A percentile compares a stretch with the other conserved stretches of the same genome.
Conservation (phyloP, 441 rosid genomes). For the Euphorbia celastroides region DNA sequence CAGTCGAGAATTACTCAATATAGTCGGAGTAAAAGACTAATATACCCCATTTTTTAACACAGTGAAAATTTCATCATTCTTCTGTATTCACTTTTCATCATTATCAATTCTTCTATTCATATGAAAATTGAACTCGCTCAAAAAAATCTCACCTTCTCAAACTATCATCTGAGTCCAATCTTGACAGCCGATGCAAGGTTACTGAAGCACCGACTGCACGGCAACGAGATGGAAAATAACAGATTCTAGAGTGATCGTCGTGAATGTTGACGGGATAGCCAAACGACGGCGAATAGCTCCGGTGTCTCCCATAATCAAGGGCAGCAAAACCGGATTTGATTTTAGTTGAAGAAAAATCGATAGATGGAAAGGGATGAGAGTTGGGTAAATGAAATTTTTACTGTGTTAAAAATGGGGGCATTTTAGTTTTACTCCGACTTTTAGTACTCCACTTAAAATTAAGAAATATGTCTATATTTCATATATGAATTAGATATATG, state of each 20-base stretch:
- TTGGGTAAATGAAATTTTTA: too few relatives aligned
- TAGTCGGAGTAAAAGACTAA: too few relatives aligned
- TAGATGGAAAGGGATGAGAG: conserved; percentile 42
- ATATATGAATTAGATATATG: too few relatives aligned
- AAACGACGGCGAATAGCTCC: conserved; percentile 20
- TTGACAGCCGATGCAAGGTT: conserved; percentile 21
- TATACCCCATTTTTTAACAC: too few relatives aligned
- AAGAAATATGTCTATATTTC: too few relatives aligned
- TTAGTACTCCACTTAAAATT: too few relatives aligned
- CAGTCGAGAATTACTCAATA: too few relatives aligned
- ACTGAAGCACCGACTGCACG: conserved; percentile 13
- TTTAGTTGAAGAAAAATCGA: conserved; percentile 25
- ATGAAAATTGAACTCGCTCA: too few relatives aligned
- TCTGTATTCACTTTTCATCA: background rate
- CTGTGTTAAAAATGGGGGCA: too few relatives aligned
- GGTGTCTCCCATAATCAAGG: conserved; percentile 16
- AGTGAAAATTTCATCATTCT: too few relatives aligned
- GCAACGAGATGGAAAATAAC: conserved; percentile 16
- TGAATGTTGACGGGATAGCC: conserved; percentile 20
- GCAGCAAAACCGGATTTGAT: conserved; percentile 17
- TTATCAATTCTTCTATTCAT: background rate
- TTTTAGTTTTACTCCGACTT: too few relatives aligned
- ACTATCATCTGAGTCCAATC: background rate
- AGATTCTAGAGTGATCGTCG: conserved; percentile 18
- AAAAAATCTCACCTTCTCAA: too few relatives aligned